phyloP scores from a whole-genome alignment of 768 basidiomycete species.

The Leccinum imitatum region DNA sequence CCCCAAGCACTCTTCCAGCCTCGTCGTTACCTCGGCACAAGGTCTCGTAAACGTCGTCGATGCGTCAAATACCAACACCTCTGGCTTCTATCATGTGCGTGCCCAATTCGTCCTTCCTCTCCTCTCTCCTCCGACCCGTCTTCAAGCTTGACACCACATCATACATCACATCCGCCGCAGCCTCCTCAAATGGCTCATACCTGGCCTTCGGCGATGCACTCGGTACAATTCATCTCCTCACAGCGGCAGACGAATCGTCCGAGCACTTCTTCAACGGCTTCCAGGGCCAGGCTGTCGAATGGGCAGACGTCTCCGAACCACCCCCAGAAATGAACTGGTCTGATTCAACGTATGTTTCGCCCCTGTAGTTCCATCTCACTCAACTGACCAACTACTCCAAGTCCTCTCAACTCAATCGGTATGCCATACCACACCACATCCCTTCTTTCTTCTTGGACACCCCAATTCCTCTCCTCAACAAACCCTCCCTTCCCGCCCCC shows the following conservation, averaged over 20 bases:
- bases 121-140: conserved; percentile 3
- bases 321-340: conserved; percentile 78
- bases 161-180: conserved; percentile 74
- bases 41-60: conserved; percentile 88
- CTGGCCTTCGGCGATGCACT: conserved; percentile 90
- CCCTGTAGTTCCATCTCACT: not conserved
- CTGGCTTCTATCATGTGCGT: conserved; percentile 79
- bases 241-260: conserved; percentile 62
- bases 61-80: conserved; percentile 61
- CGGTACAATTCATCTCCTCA: conserved; percentile 78
- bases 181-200: conserved; percentile 87
- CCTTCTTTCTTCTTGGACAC: conserved; percentile 66
- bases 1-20: conserved; percentile 69
- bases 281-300: conserved; percentile 81
- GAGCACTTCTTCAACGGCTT: conserved; percentile 83
- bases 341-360: conserved; percentile 63
- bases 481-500: conserved; percentile 61
- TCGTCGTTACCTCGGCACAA: conserved; percentile 75
- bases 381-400: conserved; percentile 28
- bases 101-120: not conserved
- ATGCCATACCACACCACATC: conserved; percentile 77
- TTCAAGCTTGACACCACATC: conserved; percentile 67
- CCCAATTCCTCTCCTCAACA: conserved; percentile 54
- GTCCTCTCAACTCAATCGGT: conserved; percentile 86
- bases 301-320: conserved; percentile 73